These are phyloP conservation scores for Passiflora organensis DNA, from an alignment of 345 rosid genomes.

Conservation along the genomic window DNA sequence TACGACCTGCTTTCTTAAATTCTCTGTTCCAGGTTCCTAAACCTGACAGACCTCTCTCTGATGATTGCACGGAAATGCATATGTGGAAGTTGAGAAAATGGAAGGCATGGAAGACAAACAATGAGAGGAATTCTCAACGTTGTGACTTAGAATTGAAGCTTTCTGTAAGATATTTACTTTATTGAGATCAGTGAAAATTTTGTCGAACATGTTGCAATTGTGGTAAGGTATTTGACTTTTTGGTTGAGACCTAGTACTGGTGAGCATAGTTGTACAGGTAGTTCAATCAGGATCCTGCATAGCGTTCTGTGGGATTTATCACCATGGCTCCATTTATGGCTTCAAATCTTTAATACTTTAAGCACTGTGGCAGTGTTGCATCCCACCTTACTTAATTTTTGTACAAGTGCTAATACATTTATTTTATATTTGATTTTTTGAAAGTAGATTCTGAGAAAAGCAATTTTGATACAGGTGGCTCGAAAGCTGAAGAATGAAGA, in stretches of 20 bases:
- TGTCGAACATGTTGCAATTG: too few relatives aligned
- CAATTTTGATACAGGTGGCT: slow-evolving; percentile 64
- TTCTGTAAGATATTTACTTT: slow-evolving; percentile 19
- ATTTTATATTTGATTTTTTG: slow-evolving; percentile 14
- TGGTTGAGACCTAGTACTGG: too few relatives aligned
- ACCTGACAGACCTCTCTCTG: slow-evolving; percentile 23
- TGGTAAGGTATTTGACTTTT: too few relatives aligned
- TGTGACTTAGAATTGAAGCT: slow-evolving; percentile 35
- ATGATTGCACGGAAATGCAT: slow-evolving; percentile 22
- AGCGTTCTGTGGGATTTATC: background rate
- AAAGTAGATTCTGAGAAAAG: slow-evolving; percentile 19
- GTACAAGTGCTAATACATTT: background rate
- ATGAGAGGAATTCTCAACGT: slow-evolving; percentile 31
- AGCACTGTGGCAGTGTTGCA: background rate
- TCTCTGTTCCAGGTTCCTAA: slow-evolving; percentile 23
- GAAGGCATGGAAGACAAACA: slow-evolving; percentile 29
- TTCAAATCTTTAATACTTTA: background rate
- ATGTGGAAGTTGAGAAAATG: slow-evolving; percentile 23
- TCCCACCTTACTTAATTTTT: background rate
- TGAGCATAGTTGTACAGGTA: too few relatives aligned
- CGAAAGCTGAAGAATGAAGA: slow-evolving; percentile 84
- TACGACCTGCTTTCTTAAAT: background rate
- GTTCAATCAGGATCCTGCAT: background rate
- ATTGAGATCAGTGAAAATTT: too few relatives aligned
- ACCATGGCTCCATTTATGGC: background rate